phyloP scores from a whole-genome alignment of 768 basidiomycete genomes.

The Rhodosporidiobolus odoratus region DNA sequence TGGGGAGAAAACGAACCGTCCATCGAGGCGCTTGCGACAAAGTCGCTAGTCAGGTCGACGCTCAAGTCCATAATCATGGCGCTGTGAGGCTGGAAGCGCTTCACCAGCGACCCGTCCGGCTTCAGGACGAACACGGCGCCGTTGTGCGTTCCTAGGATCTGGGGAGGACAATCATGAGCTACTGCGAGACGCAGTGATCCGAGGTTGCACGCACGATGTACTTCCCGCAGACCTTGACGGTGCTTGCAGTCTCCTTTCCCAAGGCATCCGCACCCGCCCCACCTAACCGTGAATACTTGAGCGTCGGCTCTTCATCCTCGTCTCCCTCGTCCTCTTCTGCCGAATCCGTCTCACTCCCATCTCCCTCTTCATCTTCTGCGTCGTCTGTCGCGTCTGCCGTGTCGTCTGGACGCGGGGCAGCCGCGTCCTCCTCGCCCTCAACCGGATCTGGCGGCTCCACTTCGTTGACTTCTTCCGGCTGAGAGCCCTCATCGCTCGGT shows the following conservation, averaged over 20 bases:
- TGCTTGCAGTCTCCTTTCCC: slow-evolving; percentile 82
- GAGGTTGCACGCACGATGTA: slow-evolving; percentile 56
- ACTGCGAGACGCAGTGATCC: too few relatives aligned
- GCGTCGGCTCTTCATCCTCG: slow-evolving; percentile 67
- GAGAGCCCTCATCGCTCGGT: neutral
- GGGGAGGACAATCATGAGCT: neutral
- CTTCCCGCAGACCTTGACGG: slow-evolving; percentile 68
- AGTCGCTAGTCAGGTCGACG: slow-evolving; percentile 77
- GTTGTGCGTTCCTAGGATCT: slow-evolving; percentile 88
- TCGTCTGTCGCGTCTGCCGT: too few relatives aligned
- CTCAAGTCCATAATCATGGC: slow-evolving; percentile 80
- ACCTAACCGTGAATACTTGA: slow-evolving; percentile 82
- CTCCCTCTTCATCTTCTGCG: slow-evolving; percentile 14
- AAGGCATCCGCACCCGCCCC: slow-evolving; percentile 69
- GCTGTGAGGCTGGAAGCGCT: slow-evolving; percentile 82
- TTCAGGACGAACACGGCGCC: slow-evolving; percentile 87
- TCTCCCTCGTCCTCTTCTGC: slow-evolving; percentile 57
- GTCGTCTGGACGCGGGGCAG: too few relatives aligned
- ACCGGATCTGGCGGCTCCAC: neutral
- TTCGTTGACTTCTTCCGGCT: neutral
- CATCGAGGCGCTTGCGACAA: slow-evolving; percentile 83
- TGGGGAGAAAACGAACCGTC: slow-evolving; percentile 61
- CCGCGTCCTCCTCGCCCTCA: neutral
- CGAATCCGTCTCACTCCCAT: slow-evolving; percentile 39
- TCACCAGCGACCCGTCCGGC: slow-evolving; percentile 70